Conservation (phyloP, 2,329 filamentous ascomycete species). For the Orbilia blumenaviensis region DNA sequence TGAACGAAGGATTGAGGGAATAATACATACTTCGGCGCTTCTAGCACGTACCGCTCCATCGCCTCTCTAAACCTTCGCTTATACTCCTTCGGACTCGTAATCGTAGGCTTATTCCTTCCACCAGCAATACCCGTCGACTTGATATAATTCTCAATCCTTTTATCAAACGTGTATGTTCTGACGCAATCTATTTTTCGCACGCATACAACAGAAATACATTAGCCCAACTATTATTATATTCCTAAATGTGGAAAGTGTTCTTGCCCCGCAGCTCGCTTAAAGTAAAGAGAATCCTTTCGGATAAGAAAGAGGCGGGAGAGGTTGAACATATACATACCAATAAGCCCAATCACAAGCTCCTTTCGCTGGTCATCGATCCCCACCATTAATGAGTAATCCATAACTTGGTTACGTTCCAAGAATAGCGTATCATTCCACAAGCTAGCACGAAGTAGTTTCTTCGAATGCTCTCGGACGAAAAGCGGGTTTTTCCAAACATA, state of each 20-base stretch:
- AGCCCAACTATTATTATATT: conserved; percentile 24
- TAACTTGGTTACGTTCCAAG: conserved; percentile 91
- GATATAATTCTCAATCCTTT: conserved; percentile 99
- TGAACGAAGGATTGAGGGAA: too few relatives aligned
- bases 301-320: conserved; percentile 17
- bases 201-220: conserved; percentile 39
- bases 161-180: conserved; percentile 98
- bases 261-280: not conserved
- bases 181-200: conserved; percentile 75
- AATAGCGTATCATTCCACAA: conserved; percentile 99
- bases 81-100: conserved; percentile 97
- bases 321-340: conserved; percentile 63
- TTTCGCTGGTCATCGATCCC: conserved; percentile 90
- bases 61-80: conserved; percentile 94
- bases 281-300: conserved; percentile 21
- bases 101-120: conserved; percentile 84
- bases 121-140: conserved; percentile 89
- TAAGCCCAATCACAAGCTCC: conserved; percentile 95
- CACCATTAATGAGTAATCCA: conserved; percentile 99
- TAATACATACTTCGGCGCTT: conserved; percentile 58
- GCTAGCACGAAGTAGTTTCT: conserved; percentile 87
- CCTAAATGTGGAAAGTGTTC: conserved; percentile 5
- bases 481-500: conserved; percentile 98
- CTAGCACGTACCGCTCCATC: conserved; percentile 80
- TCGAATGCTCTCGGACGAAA: conserved; percentile 94